phyloP scores from a whole-genome alignment of 306 rosid genomes.

The Cercis canadensis region DNA sequence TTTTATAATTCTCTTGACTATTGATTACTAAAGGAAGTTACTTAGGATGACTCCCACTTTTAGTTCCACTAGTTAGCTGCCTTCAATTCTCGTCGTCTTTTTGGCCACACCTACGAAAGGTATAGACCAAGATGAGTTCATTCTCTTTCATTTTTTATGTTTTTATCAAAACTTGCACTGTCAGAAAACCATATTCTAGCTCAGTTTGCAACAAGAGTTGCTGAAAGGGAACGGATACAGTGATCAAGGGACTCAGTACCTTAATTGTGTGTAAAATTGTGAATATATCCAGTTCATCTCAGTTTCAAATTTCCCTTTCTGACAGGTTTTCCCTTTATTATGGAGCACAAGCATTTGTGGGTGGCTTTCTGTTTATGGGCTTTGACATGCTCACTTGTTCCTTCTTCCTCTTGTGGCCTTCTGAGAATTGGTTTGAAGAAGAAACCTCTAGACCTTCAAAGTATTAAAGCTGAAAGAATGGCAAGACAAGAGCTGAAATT shows the following conservation, averaged over 20 bases:
- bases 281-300: constrained; percentile 29
- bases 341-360: constrained; percentile 60
- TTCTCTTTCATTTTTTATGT: neutral
- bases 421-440: constrained; percentile 74
- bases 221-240: neutral
- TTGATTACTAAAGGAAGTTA: neutral
- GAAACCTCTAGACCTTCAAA: constrained; percentile 60
- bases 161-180: neutral
- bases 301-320: constrained; percentile 14
- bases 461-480: constrained; percentile 58
- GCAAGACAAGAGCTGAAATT: constrained; percentile 44
- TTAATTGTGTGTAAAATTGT: constrained; percentile 24
- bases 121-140: neutral
- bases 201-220: neutral
- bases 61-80: too few species aligned
- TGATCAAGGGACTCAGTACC: neutral
- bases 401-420: constrained; percentile 63
- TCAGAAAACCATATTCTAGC: neutral
- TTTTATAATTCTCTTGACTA: neutral
- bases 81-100: constrained; percentile 3
- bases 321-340: constrained; percentile 47
- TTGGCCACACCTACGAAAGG: constrained; percentile 18
- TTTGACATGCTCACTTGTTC: constrained; percentile 60
- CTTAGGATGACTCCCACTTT: neutral
- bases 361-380: constrained; percentile 64